Evolutionary conservation across 2,329 filamentous ascomycete genomes (phyloP), one percentile per base, ranked within the genome.

Genomic region (Daldinia sp.): DNA sequence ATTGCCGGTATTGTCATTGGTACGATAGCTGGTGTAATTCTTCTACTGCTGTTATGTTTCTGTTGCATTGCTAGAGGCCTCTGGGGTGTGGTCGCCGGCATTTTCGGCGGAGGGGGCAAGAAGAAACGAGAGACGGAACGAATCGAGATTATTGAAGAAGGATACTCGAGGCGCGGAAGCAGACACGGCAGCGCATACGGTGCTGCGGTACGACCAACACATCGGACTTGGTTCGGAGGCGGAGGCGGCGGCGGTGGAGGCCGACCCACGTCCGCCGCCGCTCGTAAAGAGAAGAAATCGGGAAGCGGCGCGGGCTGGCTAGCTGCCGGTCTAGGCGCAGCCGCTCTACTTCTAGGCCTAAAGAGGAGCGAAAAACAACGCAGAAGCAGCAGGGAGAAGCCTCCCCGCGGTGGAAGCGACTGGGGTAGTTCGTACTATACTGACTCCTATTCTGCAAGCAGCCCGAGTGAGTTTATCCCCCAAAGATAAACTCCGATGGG

Each of bases 1-100:
- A 94, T 94, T 74, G 92, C 92, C 15, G 92, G 92, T 67, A 94
- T 94, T 74, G 92, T 94, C 72, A 90, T 94, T 63, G 92, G 92
- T 69, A 87, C 88, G 10, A 84, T 94, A 55, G 86, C 86, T 13
- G 92, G 90, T 69, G 83, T 93, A 39, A 80, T 86, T 44, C 82
- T 94, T 2, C 86, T 94, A 23, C 82, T 90, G 4, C 85, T 92
- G 6, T 81, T 94, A 75, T 93, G 91, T 83, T 89, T 92, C 82
- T 94, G 89, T 85, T 93, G 91, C 82, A 89, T 90, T 67, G 84
- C 86, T 65, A 85, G 86, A 71, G 87, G 87, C 13, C 81, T 90
- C 48, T 91, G 89, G 85, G 84, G 88, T 70, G 85, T 83, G 35
- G 74, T 89, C 44, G 78, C 88, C 56, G 87, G 86, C 55, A 78